Conservation (phyloP, 1,139 yeast species). For the Geotrichum citri-aurantii region DNA sequence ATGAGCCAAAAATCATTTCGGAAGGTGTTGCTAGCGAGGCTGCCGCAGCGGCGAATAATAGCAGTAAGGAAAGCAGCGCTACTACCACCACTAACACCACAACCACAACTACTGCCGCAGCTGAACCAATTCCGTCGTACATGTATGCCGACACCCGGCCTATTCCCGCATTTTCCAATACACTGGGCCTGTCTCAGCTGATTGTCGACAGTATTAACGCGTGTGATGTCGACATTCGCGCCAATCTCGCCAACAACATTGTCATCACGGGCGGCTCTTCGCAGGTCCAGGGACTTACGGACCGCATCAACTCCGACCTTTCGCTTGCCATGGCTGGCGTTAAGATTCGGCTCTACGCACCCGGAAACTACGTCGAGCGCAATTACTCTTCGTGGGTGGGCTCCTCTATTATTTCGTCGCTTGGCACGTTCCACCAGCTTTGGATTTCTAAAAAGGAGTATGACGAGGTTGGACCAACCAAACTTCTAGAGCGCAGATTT, state of each 20-base stretch:
- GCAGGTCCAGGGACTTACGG: constrained; percentile 80
- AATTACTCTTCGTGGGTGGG: constrained; percentile 92
- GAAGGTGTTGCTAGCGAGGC: constrained; percentile 13
- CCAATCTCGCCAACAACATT: constrained; percentile 86
- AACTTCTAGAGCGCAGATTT: constrained; percentile 42
- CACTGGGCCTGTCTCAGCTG: constrained; percentile 60
- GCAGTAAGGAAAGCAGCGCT: neutral
- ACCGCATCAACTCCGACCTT: constrained; percentile 70
- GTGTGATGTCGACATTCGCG: constrained; percentile 83
- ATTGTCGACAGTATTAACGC: constrained; percentile 58
- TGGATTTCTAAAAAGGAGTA: constrained; percentile 93
- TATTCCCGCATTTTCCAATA: constrained; percentile 16
- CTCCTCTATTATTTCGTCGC: constrained; percentile 82
- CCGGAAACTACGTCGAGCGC: constrained; percentile 80
- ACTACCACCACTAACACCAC: too few species aligned
- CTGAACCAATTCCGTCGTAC: constrained; percentile 17
- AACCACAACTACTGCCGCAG: too few species aligned
- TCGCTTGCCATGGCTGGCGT: constrained; percentile 78
- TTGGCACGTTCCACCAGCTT: constrained; percentile 94
- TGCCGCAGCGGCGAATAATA: neutral
- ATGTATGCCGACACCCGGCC: constrained; percentile 18
- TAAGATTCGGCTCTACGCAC: constrained; percentile 80
- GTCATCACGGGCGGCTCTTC: constrained; percentile 89
- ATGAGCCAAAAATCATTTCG: constrained; percentile 20
- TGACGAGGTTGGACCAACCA: constrained; percentile 84